These are phyloP conservation scores for Carex kokanica DNA, from an alignment of 176 grass and related monocot species.

Conservation along the genomic window DNA sequence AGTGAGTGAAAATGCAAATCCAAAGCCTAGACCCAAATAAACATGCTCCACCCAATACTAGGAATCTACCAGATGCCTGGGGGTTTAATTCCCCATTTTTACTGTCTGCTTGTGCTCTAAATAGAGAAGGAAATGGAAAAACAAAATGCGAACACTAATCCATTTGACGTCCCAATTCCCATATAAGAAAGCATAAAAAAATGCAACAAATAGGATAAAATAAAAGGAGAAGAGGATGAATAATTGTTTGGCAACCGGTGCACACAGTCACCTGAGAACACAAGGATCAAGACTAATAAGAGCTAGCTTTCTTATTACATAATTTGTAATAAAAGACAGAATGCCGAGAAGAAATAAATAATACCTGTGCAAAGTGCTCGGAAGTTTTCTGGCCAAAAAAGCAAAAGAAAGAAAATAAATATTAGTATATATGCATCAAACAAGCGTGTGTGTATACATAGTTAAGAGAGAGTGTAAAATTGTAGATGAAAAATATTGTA, in stretches of 20 bases:
- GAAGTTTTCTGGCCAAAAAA: constrained; percentile 73
- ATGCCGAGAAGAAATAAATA: background rate
- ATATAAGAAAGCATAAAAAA: background rate
- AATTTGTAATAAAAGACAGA: background rate
- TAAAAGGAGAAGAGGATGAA: background rate
- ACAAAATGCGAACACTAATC: background rate
- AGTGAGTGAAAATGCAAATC: background rate
- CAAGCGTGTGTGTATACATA: background rate
- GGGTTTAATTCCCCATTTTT: background rate
- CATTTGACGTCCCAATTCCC: background rate
- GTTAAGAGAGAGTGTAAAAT: background rate
- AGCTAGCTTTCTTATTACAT: background rate
- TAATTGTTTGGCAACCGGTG: background rate
- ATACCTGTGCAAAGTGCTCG: constrained; percentile 94
- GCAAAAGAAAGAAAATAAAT: background rate
- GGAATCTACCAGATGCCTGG: background rate
- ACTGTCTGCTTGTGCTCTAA: background rate
- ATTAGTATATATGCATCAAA: background rate
- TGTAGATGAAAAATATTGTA: constrained; percentile 23
- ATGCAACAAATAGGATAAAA: background rate
- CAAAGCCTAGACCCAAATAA: background rate
- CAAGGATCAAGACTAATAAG: background rate
- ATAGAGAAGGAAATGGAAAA: background rate
- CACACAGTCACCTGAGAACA: background rate
- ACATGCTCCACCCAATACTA: background rate